Conservation (phyloP, 495 filamentous ascomycete genomes). For the Xylaria telfairii region DNA sequence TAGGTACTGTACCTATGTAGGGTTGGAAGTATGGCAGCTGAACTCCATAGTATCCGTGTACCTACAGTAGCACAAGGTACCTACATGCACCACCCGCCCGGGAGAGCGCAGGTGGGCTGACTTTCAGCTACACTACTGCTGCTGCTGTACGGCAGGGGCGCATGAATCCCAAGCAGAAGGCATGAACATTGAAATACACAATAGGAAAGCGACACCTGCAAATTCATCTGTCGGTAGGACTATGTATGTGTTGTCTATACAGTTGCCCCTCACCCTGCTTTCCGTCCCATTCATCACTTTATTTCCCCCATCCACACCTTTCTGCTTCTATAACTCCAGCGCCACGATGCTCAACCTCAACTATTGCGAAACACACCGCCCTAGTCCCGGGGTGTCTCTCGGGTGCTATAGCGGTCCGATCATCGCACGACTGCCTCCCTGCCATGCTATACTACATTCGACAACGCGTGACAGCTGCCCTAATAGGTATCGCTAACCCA, state of each 20-base stretch:
- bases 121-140: neutral
- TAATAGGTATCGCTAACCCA: neutral
- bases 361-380: slow-evolving; percentile 26
- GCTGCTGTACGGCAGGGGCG: neutral
- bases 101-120: neutral
- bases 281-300: neutral
- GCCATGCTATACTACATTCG: slow-evolving; percentile 14
- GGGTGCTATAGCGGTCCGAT: slow-evolving; percentile 5
- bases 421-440: neutral
- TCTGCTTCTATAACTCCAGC: neutral
- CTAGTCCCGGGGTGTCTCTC: neutral
- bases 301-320: neutral
- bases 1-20: neutral
- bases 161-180: slow-evolving; percentile 25
- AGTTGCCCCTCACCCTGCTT: neutral
- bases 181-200: slow-evolving; percentile 11
- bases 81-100: slow-evolving; percentile 2
- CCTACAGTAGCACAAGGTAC: slow-evolving; percentile 1
- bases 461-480: slow-evolving; percentile 17
- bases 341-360: slow-evolving; percentile 2
- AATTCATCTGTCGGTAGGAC: neutral
- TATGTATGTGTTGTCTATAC: neutral
- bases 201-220: slow-evolving; percentile 5
- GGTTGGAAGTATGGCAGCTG: neutral
- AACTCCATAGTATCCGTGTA: neutral